Conservation (phyloP, 805 yeast species). For the Myxozyma sirexii region DNA sequence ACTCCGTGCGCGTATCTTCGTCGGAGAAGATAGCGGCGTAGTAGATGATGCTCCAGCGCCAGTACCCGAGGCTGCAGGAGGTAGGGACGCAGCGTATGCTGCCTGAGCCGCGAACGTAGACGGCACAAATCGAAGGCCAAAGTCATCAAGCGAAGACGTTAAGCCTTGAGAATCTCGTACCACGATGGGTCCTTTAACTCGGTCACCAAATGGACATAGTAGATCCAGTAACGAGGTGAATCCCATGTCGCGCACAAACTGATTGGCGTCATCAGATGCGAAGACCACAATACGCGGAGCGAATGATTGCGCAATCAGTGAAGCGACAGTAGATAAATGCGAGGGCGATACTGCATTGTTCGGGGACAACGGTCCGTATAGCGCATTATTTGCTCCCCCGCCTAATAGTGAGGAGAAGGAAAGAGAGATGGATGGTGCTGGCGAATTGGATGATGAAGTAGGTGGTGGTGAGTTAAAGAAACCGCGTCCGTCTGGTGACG, state of each 20-base stretch:
- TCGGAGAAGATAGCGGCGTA: slow-evolving; percentile 3
- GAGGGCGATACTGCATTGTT: slow-evolving; percentile 25
- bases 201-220: slow-evolving; percentile 59
- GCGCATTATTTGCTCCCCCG: slow-evolving; percentile 2
- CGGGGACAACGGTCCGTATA: slow-evolving; percentile 18
- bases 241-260: slow-evolving; percentile 48
- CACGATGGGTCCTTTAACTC: slow-evolving; percentile 50
- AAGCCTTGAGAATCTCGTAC: slow-evolving; percentile 56
- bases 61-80: not conserved
- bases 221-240: slow-evolving; percentile 52
- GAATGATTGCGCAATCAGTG: slow-evolving; percentile 44
- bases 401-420: slow-evolving; percentile 25
- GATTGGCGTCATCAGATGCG: slow-evolving; percentile 52
- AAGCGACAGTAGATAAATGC: slow-evolving; percentile 21
- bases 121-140: slow-evolving; percentile 55
- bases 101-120: not conserved
- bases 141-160: slow-evolving; percentile 54
- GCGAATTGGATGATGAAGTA: slow-evolving; percentile 14
- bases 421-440: slow-evolving; percentile 27
- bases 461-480: not conserved
- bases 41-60: slow-evolving; percentile 2
- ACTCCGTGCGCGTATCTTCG: slow-evolving; percentile 9
- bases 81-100: not conserved
- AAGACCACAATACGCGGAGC: slow-evolving; percentile 58
- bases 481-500: slow-evolving; percentile 12